Evolutionary conservation across 306 rosid genomes (phyloP), one percentile per base, ranked within the genome.

Genomic region (Dryas alaskensis): DNA sequence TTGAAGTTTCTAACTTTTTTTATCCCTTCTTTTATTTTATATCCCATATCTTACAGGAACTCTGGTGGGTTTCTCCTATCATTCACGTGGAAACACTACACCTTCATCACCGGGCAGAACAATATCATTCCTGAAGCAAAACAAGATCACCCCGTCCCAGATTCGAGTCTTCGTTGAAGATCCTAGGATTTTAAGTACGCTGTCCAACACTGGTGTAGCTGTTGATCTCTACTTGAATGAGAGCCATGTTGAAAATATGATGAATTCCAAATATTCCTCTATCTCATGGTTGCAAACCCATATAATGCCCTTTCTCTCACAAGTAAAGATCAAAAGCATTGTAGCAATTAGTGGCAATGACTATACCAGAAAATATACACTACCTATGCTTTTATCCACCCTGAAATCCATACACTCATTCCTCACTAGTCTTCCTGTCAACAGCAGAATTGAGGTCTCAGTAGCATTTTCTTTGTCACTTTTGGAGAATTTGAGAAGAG

Each of bases 211-310:
- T 65, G 80, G 87, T 3, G 72, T 72, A 49, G 80, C 86, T 45
- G 74, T 87, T 66, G 92, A 88, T 87, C 76, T 88, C 52, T 87
- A 83, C 86, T 67, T 90, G 13, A 84, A 80, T 50, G 82, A 70
- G 75, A 81, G 55, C 76, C 81, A 80, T 60, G 81, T 80, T 40
- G 65, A 79, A 47, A 76, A 19, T 58, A 70, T 76, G 67, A 42
- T 72, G 9, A 72, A 67, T 58, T 86, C 93, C 37, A 81, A 79
- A 74, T 44, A 82, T 7, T 65, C 72, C 72, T 67, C 71, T 45
- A 65, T 63, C 61, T 79, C 89, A 53, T 80, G 80, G 78, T 77
- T 90, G 4, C 78, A 73, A 86, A 53, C 82, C 60, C 83, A 79
- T 53, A 43, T 88, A 9, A 22, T 78, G 4, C 54, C 83, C 55